phyloP scores from a whole-genome alignment of 371 early-diverging fungal genomes.

The Mucor lusitanicus region DNA sequence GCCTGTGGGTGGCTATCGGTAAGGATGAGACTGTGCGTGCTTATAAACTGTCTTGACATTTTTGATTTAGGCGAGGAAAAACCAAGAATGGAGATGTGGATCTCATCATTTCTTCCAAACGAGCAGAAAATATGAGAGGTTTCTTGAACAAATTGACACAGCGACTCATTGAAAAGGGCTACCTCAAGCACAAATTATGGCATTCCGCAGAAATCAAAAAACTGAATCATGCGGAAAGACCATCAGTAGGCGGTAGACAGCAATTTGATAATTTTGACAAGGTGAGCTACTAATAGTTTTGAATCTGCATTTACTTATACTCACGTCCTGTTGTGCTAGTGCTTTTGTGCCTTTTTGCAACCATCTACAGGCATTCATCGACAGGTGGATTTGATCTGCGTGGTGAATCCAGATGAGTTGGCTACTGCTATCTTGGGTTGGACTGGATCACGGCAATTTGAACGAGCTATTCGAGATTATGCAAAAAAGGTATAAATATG shows the following conservation, averaged over 20 bases:
- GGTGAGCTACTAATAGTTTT: constrained; percentile 1
- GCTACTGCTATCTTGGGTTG: constrained; percentile 52
- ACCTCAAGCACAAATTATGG: constrained; percentile 12
- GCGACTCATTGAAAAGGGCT: constrained; percentile 24
- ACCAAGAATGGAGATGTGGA: constrained; percentile 55
- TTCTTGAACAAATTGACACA: constrained; percentile 33
- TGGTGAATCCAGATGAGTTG: constrained; percentile 22
- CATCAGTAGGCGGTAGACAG: not conserved
- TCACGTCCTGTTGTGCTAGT: constrained; percentile 21
- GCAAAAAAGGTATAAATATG: constrained; percentile 33
- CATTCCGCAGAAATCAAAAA: constrained; percentile 3
- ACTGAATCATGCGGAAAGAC: not conserved
- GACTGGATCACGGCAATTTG: constrained; percentile 53
- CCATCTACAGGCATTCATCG: constrained; percentile 43
- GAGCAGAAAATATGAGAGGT: constrained; percentile 24
- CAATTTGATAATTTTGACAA: constrained; percentile 33
- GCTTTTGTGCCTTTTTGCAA: constrained; percentile 49
- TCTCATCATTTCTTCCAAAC: constrained; percentile 36
- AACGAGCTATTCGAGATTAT: constrained; percentile 37
- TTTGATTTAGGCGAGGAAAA: constrained; percentile 54
- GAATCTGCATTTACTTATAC: too few relatives aligned
- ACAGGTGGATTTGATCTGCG: constrained; percentile 55
- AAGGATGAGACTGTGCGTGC: not conserved
- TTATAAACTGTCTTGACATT: not conserved
- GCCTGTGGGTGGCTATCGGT: constrained; percentile 57